A percentile compares a stretch with the other conserved stretches of the same genome.
phyloP scores from a whole-genome alignment of 495 filamentous ascomycete species.

The Monascus purpureus region DNA sequence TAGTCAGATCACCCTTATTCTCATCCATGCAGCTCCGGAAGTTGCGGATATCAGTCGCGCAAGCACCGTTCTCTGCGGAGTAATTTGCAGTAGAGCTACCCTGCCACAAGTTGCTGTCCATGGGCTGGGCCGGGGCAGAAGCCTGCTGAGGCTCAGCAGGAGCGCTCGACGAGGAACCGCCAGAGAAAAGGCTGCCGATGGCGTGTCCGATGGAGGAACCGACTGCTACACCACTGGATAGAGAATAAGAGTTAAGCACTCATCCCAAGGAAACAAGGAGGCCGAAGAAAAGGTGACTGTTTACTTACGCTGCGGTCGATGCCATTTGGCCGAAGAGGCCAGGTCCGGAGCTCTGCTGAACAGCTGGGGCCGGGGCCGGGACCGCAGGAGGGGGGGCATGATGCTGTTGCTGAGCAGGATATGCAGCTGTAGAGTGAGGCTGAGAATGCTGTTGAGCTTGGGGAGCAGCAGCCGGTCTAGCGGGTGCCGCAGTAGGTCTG shows the following conservation, averaged over 20 bases:
- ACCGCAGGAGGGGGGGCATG: constrained; percentile 32
- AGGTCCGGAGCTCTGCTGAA: constrained; percentile 44
- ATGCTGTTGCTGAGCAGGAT: neutral
- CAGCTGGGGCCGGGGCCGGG: constrained; percentile 29
- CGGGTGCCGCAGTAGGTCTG: constrained; percentile 52
- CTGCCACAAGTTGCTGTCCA: constrained; percentile 37
- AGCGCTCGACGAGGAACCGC: constrained; percentile 41
- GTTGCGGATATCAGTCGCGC: constrained; percentile 61
- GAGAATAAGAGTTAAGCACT: constrained; percentile 2
- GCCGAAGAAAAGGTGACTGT: constrained; percentile 5
- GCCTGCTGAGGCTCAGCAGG: constrained; percentile 41
- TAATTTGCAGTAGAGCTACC: constrained; percentile 38
- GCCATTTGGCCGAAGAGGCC: constrained; percentile 80
- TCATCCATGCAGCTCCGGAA: constrained; percentile 96
- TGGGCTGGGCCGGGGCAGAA: constrained; percentile 22
- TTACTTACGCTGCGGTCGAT: constrained; percentile 65
- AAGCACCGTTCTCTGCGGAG: constrained; percentile 41
- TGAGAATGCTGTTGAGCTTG: constrained; percentile 24
- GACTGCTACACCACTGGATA: constrained; percentile 75
- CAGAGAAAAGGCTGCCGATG: constrained; percentile 74
- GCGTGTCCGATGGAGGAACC: constrained; percentile 92
- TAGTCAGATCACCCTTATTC: constrained; percentile 81
- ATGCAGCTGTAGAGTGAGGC: constrained; percentile 52
- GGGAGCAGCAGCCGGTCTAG: constrained; percentile 42
- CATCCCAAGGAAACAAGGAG: neutral